phyloP scores from a whole-genome alignment of 1,284 basidiomycete species.

The Ceratobasidium sp. region DNA sequence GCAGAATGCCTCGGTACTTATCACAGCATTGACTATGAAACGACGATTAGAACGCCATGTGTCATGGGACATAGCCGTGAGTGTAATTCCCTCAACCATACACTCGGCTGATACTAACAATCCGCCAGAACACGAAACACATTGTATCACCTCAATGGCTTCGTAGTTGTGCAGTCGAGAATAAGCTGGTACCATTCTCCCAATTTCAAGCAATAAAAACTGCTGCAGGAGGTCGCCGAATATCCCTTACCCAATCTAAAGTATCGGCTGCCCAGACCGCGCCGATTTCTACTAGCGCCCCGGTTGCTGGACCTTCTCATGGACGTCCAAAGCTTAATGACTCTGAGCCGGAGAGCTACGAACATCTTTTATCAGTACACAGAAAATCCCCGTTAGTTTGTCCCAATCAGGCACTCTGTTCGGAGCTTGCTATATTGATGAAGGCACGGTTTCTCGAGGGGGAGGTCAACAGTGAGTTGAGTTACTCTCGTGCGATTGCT shows the following conservation, averaged over 20 bases:
- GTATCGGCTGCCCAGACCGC: neutral
- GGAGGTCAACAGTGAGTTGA: conserved; percentile 66
- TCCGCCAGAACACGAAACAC: conserved; percentile 61
- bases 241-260: neutral
- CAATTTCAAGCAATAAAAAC: conserved; percentile 38
- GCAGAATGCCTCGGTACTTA: conserved; percentile 65
- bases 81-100: conserved; percentile 45
- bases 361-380: conserved; percentile 62
- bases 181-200: conserved; percentile 37
- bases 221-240: neutral
- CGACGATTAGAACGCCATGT: conserved; percentile 72
- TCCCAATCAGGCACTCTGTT: conserved; percentile 64
- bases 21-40: conserved; percentile 69
- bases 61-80: conserved; percentile 65
- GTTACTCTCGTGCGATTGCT: conserved; percentile 70
- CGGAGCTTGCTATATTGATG: conserved; percentile 65
- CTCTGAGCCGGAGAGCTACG: conserved; percentile 44
- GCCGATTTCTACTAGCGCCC: neutral
- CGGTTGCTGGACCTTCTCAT: conserved; percentile 2
- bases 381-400: conserved; percentile 68
- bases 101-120: neutral
- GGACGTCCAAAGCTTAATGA: neutral
- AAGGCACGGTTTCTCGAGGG: conserved; percentile 66
- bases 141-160: conserved; percentile 75
- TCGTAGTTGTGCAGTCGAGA: conserved; percentile 55